Evolutionary conservation across 805 yeast species (phyloP).

Genomic region (Lachancea lanzarotensis): DNA sequence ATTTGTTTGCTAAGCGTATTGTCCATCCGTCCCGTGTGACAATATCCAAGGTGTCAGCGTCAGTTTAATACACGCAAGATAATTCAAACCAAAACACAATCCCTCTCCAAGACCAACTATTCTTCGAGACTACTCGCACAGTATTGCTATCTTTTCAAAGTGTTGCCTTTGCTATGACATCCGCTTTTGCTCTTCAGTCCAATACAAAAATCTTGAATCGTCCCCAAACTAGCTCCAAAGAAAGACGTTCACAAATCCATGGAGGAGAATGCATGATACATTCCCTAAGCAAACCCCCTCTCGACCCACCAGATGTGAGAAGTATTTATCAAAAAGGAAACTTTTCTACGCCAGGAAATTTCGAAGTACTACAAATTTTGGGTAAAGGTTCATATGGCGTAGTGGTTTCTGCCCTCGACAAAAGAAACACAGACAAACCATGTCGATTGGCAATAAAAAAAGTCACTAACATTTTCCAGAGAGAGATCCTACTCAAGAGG

Average conservation of each 20-base stretch:
- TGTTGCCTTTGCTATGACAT: neutral
- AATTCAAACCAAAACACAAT: neutral
- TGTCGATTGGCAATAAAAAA: slow-evolving; percentile 69
- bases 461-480: slow-evolving; percentile 61
- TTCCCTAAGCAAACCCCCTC: neutral
- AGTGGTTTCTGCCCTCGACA: slow-evolving; percentile 62
- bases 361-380: slow-evolving; percentile 48
- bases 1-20: too few species aligned
- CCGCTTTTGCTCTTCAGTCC: slow-evolving; percentile 7
- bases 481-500: slow-evolving; percentile 62
- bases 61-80: neutral
- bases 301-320: slow-evolving; percentile 8
- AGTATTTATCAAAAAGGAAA: slow-evolving; percentile 46
- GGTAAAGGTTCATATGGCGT: slow-evolving; percentile 87
- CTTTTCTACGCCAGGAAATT: slow-evolving; percentile 58
- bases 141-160: neutral
- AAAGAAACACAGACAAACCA: slow-evolving; percentile 19
- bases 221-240: slow-evolving; percentile 1
- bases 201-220: slow-evolving; percentile 5
- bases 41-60: slow-evolving; percentile 1
- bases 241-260: neutral
- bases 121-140: neutral
- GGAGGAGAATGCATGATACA: neutral
- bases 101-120: neutral
- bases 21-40: neutral